phyloP scores from a whole-genome alignment of 2,329 filamentous ascomycete genomes.

The Thielaviopsis euricoi region DNA sequence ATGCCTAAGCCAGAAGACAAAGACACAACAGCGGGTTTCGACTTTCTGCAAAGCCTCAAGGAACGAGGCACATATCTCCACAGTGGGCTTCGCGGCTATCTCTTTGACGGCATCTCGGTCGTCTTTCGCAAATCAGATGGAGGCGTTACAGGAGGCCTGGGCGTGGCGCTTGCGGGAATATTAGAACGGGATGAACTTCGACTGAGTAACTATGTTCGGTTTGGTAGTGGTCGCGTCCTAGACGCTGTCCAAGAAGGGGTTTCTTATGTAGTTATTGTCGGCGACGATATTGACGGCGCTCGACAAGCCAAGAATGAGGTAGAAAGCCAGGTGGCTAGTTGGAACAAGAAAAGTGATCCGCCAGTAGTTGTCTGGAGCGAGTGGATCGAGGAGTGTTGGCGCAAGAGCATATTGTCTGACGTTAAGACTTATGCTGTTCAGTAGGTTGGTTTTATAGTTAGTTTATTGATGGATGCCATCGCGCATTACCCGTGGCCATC shows the following conservation, averaged over 20 bases:
- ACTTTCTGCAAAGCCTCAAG: constrained; percentile 37
- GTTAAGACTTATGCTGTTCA: constrained; percentile 45
- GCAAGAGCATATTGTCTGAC: constrained; percentile 59
- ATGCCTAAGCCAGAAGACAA: constrained; percentile 33
- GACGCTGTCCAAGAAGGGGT: constrained; percentile 35
- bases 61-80: constrained; percentile 35
- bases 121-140: constrained; percentile 21
- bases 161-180: constrained; percentile 18
- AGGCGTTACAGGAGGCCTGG: background rate
- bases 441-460: constrained; percentile 7
- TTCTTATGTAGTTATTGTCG: constrained; percentile 55
- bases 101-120: constrained; percentile 34
- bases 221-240: constrained; percentile 48
- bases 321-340: constrained; percentile 27
- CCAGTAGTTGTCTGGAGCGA: constrained; percentile 51
- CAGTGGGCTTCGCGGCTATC: constrained; percentile 29
- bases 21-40: constrained; percentile 25
- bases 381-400: constrained; percentile 75
- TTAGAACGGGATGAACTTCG: constrained; percentile 18
- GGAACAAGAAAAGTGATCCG: background rate
- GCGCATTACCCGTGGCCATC: background rate
- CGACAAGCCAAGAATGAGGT: constrained; percentile 26
- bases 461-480: background rate
- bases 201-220: constrained; percentile 43
- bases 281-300: constrained; percentile 23